Evolutionary conservation across 2,329 filamentous ascomycete species (phyloP), one percentile per base, ranked within the genome.

Genomic region (Curvularia lunata): DNA sequence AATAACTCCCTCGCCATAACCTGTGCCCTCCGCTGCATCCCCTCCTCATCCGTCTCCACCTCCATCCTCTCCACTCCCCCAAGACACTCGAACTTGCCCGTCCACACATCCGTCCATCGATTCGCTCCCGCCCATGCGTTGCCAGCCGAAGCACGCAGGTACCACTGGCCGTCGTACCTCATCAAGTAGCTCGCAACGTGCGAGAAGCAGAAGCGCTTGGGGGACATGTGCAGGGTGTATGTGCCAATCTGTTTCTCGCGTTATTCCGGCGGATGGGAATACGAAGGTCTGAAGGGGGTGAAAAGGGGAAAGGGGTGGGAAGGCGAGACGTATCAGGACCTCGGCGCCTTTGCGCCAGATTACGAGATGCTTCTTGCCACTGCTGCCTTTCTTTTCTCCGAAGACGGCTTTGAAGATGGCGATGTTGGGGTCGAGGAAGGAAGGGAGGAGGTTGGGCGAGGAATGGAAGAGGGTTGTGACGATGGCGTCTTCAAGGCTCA

Each of bases 321-420:
- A n/a, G 28, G 7, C 7, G 27, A n/a, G 8, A 60, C 62, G 42
- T 50, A 64, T 65, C 4, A 69, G 57, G 42, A 64, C 64, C 8
- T 67, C 64, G 1, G 58, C 19, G 1, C 67, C 65, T 16, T 66
- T 68, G 13, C 64, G 61, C 64, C 67, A 68, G 9, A 69, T 46
- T 1, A 69, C 62, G 0, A 68, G 52, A 21, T 62, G 65, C 1
- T 56, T 53, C 23, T 60, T 51, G 19, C 47, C 49, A 27, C 4
- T 27, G 5, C 25, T 27, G 25, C 60, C 51, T 27, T 63, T 51
- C 25, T 50, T 52, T 18, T 62, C 63, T 1, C 63, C 53, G 37
- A 67, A 61, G 0, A 65, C 9, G 3, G 54, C 60, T 37, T 69
- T 67, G 58, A 68, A 65, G 0, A 27, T 54, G 40, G 59, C 28